Evolutionary conservation across 768 basidiomycete genomes (phyloP).

Genomic region (Nidularia pulvinata): DNA sequence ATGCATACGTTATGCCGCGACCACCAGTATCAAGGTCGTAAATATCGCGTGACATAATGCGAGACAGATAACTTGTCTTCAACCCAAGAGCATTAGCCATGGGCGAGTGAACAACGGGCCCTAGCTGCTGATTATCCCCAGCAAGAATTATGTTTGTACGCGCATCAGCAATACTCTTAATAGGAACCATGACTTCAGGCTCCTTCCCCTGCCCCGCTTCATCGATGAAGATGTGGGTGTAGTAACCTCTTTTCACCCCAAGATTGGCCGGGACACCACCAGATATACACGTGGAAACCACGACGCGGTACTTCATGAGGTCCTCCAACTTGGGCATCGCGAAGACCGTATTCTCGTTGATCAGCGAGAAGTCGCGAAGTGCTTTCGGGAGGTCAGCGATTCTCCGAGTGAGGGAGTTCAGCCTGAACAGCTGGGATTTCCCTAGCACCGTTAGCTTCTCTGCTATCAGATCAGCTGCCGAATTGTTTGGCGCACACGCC

Average conservation of each 20-base stretch:
- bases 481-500: conserved; percentile 70
- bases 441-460: conserved; percentile 34
- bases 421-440: conserved; percentile 41
- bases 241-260: conserved; percentile 53
- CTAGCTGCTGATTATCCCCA: conserved; percentile 64
- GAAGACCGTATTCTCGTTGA: conserved; percentile 40
- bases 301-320: conserved; percentile 43
- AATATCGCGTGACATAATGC: conserved; percentile 40
- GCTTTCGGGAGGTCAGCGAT: conserved; percentile 29
- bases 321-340: conserved; percentile 38
- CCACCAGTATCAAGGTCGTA: conserved; percentile 32
- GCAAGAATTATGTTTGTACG: conserved; percentile 54
- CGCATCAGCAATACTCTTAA: conserved; percentile 46
- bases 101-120: conserved; percentile 52
- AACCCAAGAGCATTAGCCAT: conserved; percentile 50
- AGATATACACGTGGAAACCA: conserved; percentile 59
- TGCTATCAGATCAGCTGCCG: conserved; percentile 63
- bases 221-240: conserved; percentile 61
- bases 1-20: conserved; percentile 31
- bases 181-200: conserved; percentile 53
- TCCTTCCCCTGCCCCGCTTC: conserved; percentile 68
- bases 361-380: conserved; percentile 33
- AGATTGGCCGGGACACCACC: conserved; percentile 46
- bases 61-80: conserved; percentile 47
- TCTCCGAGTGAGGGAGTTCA: conserved; percentile 49